Evolutionary conservation across 192 early-diverging fungal genomes (phyloP).

Genomic region (Backusella westeae): DNA sequence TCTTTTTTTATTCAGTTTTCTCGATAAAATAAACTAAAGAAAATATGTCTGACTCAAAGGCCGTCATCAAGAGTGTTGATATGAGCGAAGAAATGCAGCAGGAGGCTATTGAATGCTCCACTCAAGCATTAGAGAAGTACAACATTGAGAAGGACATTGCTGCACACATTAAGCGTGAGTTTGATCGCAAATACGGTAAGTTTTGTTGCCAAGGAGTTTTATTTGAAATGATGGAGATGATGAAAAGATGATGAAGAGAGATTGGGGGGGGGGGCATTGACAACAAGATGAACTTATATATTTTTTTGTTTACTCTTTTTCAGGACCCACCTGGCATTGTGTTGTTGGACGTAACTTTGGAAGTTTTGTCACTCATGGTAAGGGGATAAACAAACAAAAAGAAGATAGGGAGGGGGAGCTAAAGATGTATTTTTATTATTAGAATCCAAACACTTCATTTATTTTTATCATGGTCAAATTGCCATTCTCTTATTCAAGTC

Average conservation of each 20-base stretch:
- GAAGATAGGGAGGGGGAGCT: constrained; percentile 16
- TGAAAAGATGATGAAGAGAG: background rate
- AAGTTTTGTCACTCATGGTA: constrained; percentile 95
- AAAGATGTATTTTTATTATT: constrained; percentile 5
- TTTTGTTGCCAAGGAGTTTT: background rate
- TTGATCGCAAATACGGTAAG: constrained; percentile 91
- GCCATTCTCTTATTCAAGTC: constrained; percentile 96
- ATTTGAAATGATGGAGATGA: background rate
- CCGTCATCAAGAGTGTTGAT: constrained; percentile 96
- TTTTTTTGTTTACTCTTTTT: background rate
- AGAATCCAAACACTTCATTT: constrained; percentile 94
- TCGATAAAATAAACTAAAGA: background rate
- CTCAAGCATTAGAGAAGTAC: constrained; percentile 88
- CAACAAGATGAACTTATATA: background rate
- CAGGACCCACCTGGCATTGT: constrained; percentile 94
- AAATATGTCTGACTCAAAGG: constrained; percentile 75
- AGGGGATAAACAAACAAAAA: constrained; percentile 12
- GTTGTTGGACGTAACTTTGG: constrained; percentile 99
- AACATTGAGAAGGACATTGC: constrained; percentile 99
- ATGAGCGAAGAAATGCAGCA: constrained; percentile 97
- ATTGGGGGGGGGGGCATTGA: background rate
- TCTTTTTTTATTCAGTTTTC: background rate
- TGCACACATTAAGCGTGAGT: constrained; percentile 96
- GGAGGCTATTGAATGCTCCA: constrained; percentile 85
- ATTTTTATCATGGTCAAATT: constrained; percentile 95